Evolutionary conservation across 1,284 basidiomycete species (phyloP), one percentile per base, ranked within the genome.

Genomic region (Ustilago loliicola): DNA sequence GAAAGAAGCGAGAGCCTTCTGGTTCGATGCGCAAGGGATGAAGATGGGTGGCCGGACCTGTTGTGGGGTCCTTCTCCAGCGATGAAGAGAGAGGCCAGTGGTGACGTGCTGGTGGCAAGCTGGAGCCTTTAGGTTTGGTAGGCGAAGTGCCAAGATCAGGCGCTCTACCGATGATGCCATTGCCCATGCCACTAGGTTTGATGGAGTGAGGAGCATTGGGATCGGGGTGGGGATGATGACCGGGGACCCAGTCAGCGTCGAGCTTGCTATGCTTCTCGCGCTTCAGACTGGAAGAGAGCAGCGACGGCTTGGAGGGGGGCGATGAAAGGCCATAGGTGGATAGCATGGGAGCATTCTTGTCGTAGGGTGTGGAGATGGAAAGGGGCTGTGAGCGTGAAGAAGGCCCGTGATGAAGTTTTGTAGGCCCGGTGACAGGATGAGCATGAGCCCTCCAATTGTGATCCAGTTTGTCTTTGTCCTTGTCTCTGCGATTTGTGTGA

Each of bases 111-210:
- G 66, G 29, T 25, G 61, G 34, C 2, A 62, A 40, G 15, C 29
- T 47, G 47, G 47, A 40, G 19, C 5, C 56, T 19, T 66, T 69
- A 34, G 52, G 9, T 21, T 65, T 65, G 21, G 56, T 69, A 3
- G 74, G 70, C 13, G 73, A 77, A 10, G 68, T 77, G 34, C 68
- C 69, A 36, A 77, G 59, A 17, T 77, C 74, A 23, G 74, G 62
- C 42, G 66, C 60, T 54, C 74, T 48, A 17, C 74, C 74, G n/a
- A 72, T 72, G 66, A 69, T 21, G 51, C 70, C 70, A 32, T 66
- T 77, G 51, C 69, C 74, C 50, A 77, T 77, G 19, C 62, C 52
- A 34, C 74, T 77, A 0, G 74, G 74, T 54, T 77, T 77, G 66
- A 77, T 72, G 23, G 68, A 52, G 51, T 75, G 72, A 0, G 64